Conservation (phyloP, 768 basidiomycete species). For the Auricularia sp. region DNA sequence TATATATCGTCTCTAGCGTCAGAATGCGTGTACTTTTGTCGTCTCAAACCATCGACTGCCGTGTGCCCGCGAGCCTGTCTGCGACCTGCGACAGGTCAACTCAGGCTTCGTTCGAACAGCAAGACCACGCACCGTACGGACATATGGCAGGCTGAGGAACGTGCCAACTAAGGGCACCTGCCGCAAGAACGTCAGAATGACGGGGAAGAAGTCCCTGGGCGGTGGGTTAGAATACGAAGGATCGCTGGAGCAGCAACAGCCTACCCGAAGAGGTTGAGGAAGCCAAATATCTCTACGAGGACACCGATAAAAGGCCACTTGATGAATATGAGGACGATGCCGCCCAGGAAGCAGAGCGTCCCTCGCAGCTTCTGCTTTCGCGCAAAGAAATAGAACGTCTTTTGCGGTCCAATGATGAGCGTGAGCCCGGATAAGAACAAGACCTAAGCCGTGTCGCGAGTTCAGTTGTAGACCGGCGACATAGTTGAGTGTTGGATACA, state of each 20-base stretch:
- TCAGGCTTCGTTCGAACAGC: conserved; percentile 20
- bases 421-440: conserved; percentile 92
- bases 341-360: conserved; percentile 77
- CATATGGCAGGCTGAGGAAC: conserved; percentile 75
- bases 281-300: conserved; percentile 90
- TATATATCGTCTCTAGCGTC: not conserved
- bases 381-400: conserved; percentile 97
- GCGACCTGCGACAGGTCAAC: conserved; percentile 16
- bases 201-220: conserved; percentile 94
- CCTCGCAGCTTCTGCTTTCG: conserved; percentile 92
- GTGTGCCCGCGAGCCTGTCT: conserved; percentile 27
- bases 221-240: not conserved
- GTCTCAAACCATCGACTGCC: conserved; percentile 26
- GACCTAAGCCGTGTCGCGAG: conserved; percentile 41
- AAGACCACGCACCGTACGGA: conserved; percentile 49
- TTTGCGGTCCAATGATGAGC: conserved; percentile 92
- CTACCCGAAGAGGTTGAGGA: conserved; percentile 95
- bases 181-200: conserved; percentile 90
- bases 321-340: conserved; percentile 85
- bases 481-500: conserved; percentile 16
- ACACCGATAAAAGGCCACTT: conserved; percentile 95
- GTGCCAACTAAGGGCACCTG: conserved; percentile 90
- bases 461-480: conserved; percentile 3
- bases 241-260: conserved; percentile 19
- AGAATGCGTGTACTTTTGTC: conserved; percentile 1